These are phyloP conservation scores for Glebionis coronaria DNA, from an alignment of 129 eudicot species.

Conservation along the genomic window DNA sequence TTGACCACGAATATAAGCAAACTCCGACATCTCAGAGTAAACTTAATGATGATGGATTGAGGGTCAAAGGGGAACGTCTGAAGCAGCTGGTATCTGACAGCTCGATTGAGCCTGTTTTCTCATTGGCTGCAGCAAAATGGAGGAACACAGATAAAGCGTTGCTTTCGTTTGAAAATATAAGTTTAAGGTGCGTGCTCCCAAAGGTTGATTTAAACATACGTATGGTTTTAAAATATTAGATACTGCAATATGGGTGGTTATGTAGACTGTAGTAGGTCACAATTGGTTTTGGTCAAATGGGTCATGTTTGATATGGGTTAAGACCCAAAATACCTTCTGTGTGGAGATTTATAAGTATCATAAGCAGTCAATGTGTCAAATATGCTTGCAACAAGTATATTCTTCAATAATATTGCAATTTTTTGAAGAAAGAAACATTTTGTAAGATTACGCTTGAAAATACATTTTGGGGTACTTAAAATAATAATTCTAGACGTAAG, in stretches of 20 bases:
- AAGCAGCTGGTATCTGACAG: constrained; percentile 38
- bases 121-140: constrained; percentile 78
- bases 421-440: neutral
- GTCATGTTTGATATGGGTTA: neutral
- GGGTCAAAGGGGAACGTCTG: constrained; percentile 35
- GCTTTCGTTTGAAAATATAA: constrained; percentile 77
- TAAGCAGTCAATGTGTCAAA: neutral
- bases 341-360: neutral
- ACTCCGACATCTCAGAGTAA: constrained; percentile 36
- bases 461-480: neutral
- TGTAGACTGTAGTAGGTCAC: neutral
- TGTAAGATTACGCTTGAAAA: constrained; percentile 2
- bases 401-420: neutral
- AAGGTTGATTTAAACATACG: constrained; percentile 3
- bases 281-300: neutral
- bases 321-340: neutral
- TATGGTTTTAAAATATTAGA: neutral
- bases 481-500: too few relatives aligned
- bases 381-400: neutral
- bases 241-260: too few relatives aligned
- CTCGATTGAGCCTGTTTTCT: constrained; percentile 59
- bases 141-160: constrained; percentile 60
- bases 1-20: constrained; percentile 54
- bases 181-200: constrained; percentile 54
- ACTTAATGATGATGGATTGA: constrained; percentile 43